phyloP scores from a whole-genome alignment of 2,329 filamentous ascomycete species.

The Colletotrichum sp. region DNA sequence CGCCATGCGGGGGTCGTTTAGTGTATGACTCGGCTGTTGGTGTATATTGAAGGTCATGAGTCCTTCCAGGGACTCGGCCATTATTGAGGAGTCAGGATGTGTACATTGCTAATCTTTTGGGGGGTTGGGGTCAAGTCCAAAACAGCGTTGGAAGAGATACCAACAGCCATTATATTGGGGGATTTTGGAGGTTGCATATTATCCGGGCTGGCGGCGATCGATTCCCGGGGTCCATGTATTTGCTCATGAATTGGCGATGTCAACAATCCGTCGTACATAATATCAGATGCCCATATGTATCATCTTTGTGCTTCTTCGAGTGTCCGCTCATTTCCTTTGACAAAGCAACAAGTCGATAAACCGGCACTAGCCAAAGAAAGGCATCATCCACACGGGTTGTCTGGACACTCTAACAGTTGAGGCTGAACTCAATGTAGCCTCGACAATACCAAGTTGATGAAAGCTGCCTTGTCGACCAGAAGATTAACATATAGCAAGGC shows the following conservation, averaged over 20 bases:
- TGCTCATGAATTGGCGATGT: neutral
- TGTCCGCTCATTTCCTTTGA: fast-evolving
- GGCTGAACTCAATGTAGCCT: neutral
- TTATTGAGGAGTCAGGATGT: neutral
- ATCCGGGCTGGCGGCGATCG: neutral
- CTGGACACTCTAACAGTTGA: neutral
- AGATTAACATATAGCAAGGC: neutral
- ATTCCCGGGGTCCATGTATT: neutral
- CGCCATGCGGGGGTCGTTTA: slow-evolving; percentile 16
- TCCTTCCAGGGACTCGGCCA: neutral
- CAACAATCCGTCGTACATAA: neutral
- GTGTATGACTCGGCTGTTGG: neutral
- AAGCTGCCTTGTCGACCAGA: neutral
- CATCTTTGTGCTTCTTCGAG: neutral
- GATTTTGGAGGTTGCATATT: slow-evolving; percentile 1
- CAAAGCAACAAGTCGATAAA: fast-evolving
- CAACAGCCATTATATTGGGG: neutral
- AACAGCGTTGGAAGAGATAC: neutral
- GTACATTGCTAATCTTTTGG: neutral
- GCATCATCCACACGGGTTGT: neutral
- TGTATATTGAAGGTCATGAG: neutral
- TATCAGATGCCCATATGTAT: neutral
- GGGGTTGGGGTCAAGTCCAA: neutral
- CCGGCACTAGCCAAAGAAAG: too few relatives aligned
- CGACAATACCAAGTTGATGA: too few relatives aligned